Base-by-base conservation (phyloP, 805 yeast species). In the fission yeast (Schizosaccharomyces pombe) region DNA sequence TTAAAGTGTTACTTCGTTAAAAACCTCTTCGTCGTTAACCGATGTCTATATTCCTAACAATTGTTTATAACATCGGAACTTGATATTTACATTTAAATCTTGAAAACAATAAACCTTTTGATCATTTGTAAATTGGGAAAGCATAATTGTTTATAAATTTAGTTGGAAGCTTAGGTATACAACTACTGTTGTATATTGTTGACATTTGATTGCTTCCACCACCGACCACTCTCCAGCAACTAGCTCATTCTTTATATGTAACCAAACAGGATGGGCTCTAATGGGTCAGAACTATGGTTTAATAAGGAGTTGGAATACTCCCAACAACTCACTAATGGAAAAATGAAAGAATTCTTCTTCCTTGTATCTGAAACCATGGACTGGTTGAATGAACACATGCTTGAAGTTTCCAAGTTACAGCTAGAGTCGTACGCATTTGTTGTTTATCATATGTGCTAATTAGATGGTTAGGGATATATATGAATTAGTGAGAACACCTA, bases 301-400 rank as follows among this genome's bases (percentile, higher is more conserved):
- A 22, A 28, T 16, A 43, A 24, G 49, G 49, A 43, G 14, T n/a
- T 43, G 14, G 49, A 26, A n/a, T 24, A 43, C 26, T 43, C 49
- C n/a, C 30, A 43, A 19, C 19, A 24, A 26, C 11, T 43, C 28
- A 19, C 14, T 5, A 43, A 24, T 19, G 49, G 26, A 24, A 43
- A 43, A 43, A 26, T 16, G 6, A 43, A 24, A 30, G 49, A 43
- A 19, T 43, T 43, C 26, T 19, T 29, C 26, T 43, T 43, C 49
- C 26, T 43, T 28, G 49, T 43, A 14, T 43, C 49, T 22, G 49
- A 43, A 26, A 43, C 49, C 26, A 43, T 43, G 49, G 49, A 43
- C 26, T 43, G 49, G 49, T 29, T 43, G 11, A 43, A 43, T 43
- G 49, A 43, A 43, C 49, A 43, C 12, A 43, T 43, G 49, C 26